Evolutionary conservation across 139 green algal species (phyloP).

Genomic region (Micractinium sp.): DNA sequence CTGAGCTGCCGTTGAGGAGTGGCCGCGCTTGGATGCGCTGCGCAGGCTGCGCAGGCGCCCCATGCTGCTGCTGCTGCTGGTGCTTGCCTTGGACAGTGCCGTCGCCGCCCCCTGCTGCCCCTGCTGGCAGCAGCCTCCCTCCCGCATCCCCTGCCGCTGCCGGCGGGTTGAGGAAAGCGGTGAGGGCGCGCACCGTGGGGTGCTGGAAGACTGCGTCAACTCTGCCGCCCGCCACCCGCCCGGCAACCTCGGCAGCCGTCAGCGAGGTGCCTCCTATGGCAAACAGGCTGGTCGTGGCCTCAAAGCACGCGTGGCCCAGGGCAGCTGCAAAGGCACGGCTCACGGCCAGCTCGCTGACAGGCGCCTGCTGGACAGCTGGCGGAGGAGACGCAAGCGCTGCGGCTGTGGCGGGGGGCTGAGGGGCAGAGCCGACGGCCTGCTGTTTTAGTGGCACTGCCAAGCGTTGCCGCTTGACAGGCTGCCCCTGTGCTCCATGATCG

Average conservation of each 20-base stretch:
- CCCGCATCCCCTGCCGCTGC: neutral
- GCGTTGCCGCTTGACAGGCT: neutral
- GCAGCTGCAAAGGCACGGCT: constrained; percentile 13
- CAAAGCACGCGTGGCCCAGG: constrained; percentile 30
- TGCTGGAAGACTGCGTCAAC: constrained; percentile 35
- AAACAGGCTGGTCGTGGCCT: constrained; percentile 59
- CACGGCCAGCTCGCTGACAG: constrained; percentile 17
- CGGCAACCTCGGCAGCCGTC: constrained; percentile 38
- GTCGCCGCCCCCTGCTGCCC: neutral
- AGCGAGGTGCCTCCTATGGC: constrained; percentile 52
- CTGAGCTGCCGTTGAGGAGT: neutral
- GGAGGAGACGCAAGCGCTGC: neutral
- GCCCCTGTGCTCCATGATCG: neutral
- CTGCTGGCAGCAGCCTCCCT: neutral
- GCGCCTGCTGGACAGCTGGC: neutral
- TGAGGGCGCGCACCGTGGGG: constrained; percentile 35
- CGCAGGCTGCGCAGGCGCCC: neutral
- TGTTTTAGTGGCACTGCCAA: neutral
- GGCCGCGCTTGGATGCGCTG: neutral
- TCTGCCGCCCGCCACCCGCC: constrained; percentile 28
- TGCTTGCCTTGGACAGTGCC: too few relatives aligned
- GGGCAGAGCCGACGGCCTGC: too few relatives aligned
- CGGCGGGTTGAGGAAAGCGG: neutral
- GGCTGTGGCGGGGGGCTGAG: neutral
- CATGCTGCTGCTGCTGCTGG: neutral